Evolutionary conservation across 1,139 yeast species (phyloP), one percentile per base, ranked within the genome.

Genomic region (Wickerhamomyces sp.): DNA sequence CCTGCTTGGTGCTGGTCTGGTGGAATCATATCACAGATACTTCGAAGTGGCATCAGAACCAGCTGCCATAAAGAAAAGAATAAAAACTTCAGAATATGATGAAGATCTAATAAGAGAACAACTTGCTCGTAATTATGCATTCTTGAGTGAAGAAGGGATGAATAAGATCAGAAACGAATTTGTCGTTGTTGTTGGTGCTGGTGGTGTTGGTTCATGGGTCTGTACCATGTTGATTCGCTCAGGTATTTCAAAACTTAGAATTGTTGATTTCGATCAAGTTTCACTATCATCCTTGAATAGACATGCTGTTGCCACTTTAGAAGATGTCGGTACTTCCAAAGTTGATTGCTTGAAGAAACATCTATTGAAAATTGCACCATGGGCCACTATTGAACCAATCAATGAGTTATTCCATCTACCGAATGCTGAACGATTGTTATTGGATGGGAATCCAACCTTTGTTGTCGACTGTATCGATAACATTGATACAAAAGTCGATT

Each of bases 201-300:
- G 99, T 44, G 99, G 99, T 40, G 99, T 93, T 34, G 99, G 99
- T 2, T 90, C 98, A 0, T 91, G 96, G 94, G 96, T 85, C 10
- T 85, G 90, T 8, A 85, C 96, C 3, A 89, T 94, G 89, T 73
- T 93, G 48, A 87, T 87, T 1, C 79, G 99, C 57, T 86, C 96
- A 9, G 99, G 99, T 10, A 84, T 91, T 34, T 83, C 84, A 14
- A 76, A 78, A 48, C 67, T 93, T 45, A 76, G 91, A 56, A 75
- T 93, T 50, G 82, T 93, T 49, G 99, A 93, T 67, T 93, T 93
- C 63, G 99, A 93, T 66, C 99, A 93, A 66, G 97, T 93, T 34
- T 83, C 96, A 1, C 72, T 93, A 48, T 85, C 95, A 44, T 89
- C 97, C 6, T 73, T 93, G 52, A 93, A 93, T 64, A 76, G 99